A percentile compares a stretch with the other conserved stretches of the same genome.
Conservation (phyloP, 2,329 filamentous ascomycete genomes). For the Epichloe glyceriae region DNA sequence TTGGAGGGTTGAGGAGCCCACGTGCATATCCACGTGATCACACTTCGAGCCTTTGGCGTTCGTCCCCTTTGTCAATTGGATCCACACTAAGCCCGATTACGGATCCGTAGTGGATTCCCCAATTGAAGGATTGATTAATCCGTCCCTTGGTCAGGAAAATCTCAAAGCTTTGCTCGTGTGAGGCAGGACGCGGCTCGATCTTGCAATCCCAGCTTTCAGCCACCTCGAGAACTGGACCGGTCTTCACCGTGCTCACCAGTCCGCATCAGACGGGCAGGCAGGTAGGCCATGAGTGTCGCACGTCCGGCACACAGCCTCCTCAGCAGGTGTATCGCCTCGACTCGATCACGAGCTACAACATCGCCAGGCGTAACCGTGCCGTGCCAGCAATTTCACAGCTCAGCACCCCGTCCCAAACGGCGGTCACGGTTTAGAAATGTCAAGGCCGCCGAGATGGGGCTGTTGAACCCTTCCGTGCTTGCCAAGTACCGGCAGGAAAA, state of each 20-base stretch:
- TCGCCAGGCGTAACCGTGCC: slow-evolving; percentile 13
- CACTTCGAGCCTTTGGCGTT: not conserved
- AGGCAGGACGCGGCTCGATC: slow-evolving; percentile 4
- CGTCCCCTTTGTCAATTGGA: too few relatives aligned
- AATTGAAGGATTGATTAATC: slow-evolving; percentile 1
- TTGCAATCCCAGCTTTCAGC: not conserved
- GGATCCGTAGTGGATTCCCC: slow-evolving; percentile 1
- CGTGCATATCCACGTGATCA: not conserved
- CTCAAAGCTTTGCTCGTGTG: slow-evolving; percentile 15
- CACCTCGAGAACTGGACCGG: not conserved
- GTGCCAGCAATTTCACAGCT: slow-evolving; percentile 39
- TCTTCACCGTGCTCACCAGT: not conserved
- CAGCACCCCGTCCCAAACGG: slow-evolving; percentile 31
- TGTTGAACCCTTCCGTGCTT: slow-evolving; percentile 31
- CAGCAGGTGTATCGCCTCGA: slow-evolving; percentile 33
- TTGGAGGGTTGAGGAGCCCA: not conserved
- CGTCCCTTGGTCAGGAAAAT: slow-evolving; percentile 16
- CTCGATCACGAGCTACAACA: slow-evolving; percentile 13
- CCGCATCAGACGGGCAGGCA: not conserved
- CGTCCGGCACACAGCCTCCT: slow-evolving; percentile 41
- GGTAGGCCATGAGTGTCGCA: slow-evolving; percentile 39
- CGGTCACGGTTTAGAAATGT: slow-evolving; percentile 41
- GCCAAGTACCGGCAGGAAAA: slow-evolving; percentile 31
- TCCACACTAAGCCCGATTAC: slow-evolving; percentile 5
- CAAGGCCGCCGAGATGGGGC: slow-evolving; percentile 37